Conservation (phyloP, 495 filamentous ascomycete genomes). For the Podospora anserina region DNA sequence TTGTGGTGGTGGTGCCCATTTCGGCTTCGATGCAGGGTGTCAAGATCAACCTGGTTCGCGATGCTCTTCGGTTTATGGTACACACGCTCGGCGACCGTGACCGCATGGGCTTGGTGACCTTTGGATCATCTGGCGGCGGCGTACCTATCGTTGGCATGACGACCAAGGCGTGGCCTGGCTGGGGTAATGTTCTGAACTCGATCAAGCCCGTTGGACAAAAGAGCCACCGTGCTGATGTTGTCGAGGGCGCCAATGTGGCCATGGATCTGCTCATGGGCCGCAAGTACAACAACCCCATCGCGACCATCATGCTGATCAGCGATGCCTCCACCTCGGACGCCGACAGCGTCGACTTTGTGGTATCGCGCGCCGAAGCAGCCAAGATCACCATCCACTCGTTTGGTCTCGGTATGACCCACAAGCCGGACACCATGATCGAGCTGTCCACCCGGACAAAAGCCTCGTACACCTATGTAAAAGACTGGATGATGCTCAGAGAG, state of each 20-base stretch:
- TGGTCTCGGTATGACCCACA: conserved; percentile 93
- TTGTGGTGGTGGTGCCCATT: conserved; percentile 95
- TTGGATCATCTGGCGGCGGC: conserved; percentile 90
- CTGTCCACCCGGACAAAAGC: conserved; percentile 94
- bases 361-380: conserved; percentile 94
- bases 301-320: conserved; percentile 95
- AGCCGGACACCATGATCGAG: conserved; percentile 98
- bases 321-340: conserved; percentile 97
- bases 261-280: conserved; percentile 99
- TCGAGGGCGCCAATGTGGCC: conserved; percentile 96
- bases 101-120: conserved; percentile 95
- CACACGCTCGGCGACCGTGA: conserved; percentile 88
- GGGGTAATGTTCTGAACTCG: conserved; percentile 80
- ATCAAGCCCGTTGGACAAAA: conserved; percentile 95
- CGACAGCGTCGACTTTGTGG: conserved; percentile 96
- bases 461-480: conserved; percentile 96
- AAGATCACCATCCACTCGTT: conserved; percentile 99
- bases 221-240: conserved; percentile 92
- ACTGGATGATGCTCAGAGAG: conserved; percentile 99
- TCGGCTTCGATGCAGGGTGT: conserved; percentile 99
- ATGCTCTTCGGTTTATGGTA: conserved; percentile 90
- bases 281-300: conserved; percentile 92
- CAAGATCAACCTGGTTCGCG: conserved; percentile 94
- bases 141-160: conserved; percentile 98
- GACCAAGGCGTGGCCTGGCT: conserved; percentile 87